phyloP scores from a whole-genome alignment of 768 basidiomycete species.

The Gautieria morchelliformis region DNA sequence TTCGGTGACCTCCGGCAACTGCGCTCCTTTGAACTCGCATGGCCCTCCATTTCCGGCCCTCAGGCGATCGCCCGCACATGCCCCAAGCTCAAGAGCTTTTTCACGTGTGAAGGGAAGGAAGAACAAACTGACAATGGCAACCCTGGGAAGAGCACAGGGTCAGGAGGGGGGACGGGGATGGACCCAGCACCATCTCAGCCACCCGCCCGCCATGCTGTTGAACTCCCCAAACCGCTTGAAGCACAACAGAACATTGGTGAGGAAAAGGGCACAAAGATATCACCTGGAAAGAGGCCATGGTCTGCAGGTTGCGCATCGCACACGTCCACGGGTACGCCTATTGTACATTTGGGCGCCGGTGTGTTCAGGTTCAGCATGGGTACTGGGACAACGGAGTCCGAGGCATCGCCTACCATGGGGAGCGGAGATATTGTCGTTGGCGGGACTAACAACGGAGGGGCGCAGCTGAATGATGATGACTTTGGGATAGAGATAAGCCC shows the following conservation, averaged over 20 bases:
- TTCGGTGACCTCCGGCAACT: constrained; percentile 75
- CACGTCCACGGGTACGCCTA: not conserved
- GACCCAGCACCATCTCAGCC: constrained; percentile 6
- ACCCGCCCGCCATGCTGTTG: not conserved
- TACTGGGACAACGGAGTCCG: not conserved
- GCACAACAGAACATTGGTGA: not conserved
- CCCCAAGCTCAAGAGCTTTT: not conserved
- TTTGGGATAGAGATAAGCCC: constrained; percentile 29
- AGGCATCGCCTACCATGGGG: not conserved
- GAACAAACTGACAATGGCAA: not conserved
- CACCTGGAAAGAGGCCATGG: not conserved
- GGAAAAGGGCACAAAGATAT: not conserved
- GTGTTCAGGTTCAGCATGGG: not conserved
- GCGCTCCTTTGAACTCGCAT: constrained; percentile 65
- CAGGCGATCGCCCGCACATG: constrained; percentile 6
- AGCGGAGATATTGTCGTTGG: not conserved
- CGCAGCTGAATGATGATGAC: not conserved
- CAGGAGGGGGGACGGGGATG: not conserved
- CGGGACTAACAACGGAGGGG: not conserved
- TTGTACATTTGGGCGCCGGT: not conserved
- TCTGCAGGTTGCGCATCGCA: not conserved
- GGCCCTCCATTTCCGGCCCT: constrained; percentile 32
- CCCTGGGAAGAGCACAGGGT: too few species aligned
- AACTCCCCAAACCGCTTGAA: not conserved
- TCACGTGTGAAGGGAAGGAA: not conserved